phyloP scores from a whole-genome alignment of 1,139 yeast species.

The Candida smagusa region DNA sequence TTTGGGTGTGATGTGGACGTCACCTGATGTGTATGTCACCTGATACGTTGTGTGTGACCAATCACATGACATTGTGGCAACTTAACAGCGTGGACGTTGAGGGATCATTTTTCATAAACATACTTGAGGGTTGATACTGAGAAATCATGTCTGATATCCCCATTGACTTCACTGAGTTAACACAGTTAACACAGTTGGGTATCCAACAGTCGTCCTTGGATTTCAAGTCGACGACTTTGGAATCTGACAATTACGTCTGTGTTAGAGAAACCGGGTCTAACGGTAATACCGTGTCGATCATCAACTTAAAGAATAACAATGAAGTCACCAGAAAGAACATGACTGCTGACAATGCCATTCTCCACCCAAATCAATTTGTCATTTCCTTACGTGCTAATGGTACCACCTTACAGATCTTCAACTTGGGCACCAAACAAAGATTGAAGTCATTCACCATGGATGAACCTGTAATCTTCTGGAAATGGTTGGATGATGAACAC shows the following conservation, averaged over 20 bases:
- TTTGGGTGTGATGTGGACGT: too few relatives aligned
- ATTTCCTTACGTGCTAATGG: slow-evolving; percentile 96
- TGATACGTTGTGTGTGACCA: too few relatives aligned
- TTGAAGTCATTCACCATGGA: slow-evolving; percentile 82
- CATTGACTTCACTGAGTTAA: slow-evolving; percentile 93
- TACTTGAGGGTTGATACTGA: neutral
- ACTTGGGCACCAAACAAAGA: slow-evolving; percentile 82
- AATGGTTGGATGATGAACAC: slow-evolving; percentile 74
- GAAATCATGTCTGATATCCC: slow-evolving; percentile 63
- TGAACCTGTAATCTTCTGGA: slow-evolving; percentile 94
- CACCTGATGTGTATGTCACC: too few relatives aligned
- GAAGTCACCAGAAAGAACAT: slow-evolving; percentile 82
- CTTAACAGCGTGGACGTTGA: slow-evolving; percentile 1
- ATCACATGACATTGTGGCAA: neutral
- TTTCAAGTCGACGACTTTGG: slow-evolving; percentile 90
- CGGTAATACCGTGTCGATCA: slow-evolving; percentile 88
- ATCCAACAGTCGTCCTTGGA: slow-evolving; percentile 81
- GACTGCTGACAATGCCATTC: slow-evolving; percentile 96
- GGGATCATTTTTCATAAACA: neutral
- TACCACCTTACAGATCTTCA: slow-evolving; percentile 91
- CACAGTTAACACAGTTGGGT: slow-evolving; percentile 82
- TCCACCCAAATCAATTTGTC: slow-evolving; percentile 87
- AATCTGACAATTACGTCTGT: slow-evolving; percentile 87
- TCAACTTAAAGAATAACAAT: slow-evolving; percentile 74
- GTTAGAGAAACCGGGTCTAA: slow-evolving; percentile 74